phyloP scores from a whole-genome alignment of 768 basidiomycete species.

The Panus rudis region DNA sequence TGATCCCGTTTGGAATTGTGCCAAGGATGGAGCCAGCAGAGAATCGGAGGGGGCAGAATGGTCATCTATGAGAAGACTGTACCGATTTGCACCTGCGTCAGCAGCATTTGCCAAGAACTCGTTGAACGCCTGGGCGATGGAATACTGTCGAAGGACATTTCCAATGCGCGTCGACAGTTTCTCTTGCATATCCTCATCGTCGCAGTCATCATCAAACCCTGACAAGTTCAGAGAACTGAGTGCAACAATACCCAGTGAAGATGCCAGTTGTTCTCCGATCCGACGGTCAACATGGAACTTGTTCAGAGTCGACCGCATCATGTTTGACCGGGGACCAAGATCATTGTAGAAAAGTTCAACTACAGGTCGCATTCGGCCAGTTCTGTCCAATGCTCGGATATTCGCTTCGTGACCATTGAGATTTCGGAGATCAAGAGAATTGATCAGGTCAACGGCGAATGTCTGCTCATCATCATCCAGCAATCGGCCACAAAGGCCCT shows the following conservation, averaged over 20 bases:
- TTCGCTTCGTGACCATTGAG: too few species aligned
- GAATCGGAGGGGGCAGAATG: conserved; percentile 1
- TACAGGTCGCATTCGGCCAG: too few species aligned
- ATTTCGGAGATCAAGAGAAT: too few species aligned
- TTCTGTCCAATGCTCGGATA: too few species aligned
- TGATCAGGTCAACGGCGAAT: too few species aligned
- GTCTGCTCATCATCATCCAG: too few species aligned
- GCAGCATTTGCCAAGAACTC: conserved; percentile 51
- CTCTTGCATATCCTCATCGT: conserved; percentile 38
- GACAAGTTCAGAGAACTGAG: conserved; percentile 14
- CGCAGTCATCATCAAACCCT: conserved; percentile 19
- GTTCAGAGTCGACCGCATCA: background rate
- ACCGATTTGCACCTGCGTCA: conserved; percentile 40
- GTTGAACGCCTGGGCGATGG: conserved; percentile 33
- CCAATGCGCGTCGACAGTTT: conserved; percentile 35
- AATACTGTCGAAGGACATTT: conserved; percentile 36
- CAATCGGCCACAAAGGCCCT: too few species aligned
- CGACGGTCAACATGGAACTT: background rate
- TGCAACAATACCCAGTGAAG: conserved; percentile 10
- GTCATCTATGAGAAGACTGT: conserved; percentile 36
- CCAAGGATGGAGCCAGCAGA: conserved; percentile 31
- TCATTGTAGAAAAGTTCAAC: conserved; percentile 12
- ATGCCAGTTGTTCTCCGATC: conserved; percentile 12
- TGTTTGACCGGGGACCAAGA: conserved; percentile 4
- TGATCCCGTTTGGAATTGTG: conserved; percentile 27